Evolutionary conservation across 805 yeast species (phyloP), one percentile per base, ranked within the genome.

Genomic region (Lipomyces mesembrius): DNA sequence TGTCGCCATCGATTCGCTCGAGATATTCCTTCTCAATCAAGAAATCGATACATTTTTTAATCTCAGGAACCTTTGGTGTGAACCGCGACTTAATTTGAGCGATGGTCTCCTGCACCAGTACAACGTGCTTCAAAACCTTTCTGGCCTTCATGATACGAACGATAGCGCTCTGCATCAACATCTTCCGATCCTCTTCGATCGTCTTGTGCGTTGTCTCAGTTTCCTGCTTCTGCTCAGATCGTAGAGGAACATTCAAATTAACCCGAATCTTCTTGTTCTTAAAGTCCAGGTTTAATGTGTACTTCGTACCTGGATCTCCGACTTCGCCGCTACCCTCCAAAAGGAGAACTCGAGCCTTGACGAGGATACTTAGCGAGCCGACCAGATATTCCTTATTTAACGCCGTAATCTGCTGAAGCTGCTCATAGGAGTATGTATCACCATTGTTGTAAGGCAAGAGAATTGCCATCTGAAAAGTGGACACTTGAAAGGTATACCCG

Each of bases 141-240:
- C 97, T 85, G 0, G 97, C 93, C 81, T 94, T 94, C 98, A 94
- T 95, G 75, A 94, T 91, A 74, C 99, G 85, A 52, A 94, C 98
- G 79, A 95, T 92, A 75, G 97, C 91, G 1, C 98, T 97, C 75
- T 92, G 91, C 73, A 95, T 82, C 79, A 88, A 88, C 75, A 90
- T 87, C 79, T 89, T 89, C 76, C 97, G 85, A 68, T 92, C 92
- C 74, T 92, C 95, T 74, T 88, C 92, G 59, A 94, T 87, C 75
- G 92, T 96, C 77, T 86, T 88, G 71, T 86, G 88, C 2, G 92
- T 84, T 65, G 89, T 92, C 46, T 87, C 91, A 43, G 84, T 82
- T 72, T 91, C 97, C 69, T 84, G 89, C 72, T 83, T 85, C 61
- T 84, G 84, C 72, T 88, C 93, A 37, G 83, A 79, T 73, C 78